phyloP scores from a whole-genome alignment of 306 rosid genomes.

The Sesbania bispinosa region DNA sequence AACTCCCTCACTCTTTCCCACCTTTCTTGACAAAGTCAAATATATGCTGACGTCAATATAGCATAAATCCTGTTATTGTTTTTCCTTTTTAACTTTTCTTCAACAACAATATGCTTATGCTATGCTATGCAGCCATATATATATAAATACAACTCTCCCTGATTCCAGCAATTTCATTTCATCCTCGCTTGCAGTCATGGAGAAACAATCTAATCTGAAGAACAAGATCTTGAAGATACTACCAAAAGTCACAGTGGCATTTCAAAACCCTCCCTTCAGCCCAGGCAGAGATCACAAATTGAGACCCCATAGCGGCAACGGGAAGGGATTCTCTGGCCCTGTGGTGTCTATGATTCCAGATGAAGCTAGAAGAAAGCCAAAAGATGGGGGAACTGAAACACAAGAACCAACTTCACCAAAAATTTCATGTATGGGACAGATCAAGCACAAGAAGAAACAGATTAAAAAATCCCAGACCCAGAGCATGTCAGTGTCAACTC shows the following conservation, averaged over 20 bases:
- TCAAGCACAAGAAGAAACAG: conserved; percentile 75
- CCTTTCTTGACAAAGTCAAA: conserved; percentile 46
- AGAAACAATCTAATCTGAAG: conserved; percentile 40
- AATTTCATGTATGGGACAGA: conserved; percentile 93
- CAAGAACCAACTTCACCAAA: conserved; percentile 87
- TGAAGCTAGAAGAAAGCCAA: conserved; percentile 54
- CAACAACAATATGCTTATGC: neutral
- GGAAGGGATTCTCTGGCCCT: conserved; percentile 53
- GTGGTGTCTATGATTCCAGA: conserved; percentile 41
- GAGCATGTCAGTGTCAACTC: conserved; percentile 1
- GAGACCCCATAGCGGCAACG: conserved; percentile 12
- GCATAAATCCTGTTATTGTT: no score
- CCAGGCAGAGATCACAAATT: conserved; percentile 54
- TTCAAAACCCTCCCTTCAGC: conserved; percentile 67
- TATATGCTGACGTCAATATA: neutral
- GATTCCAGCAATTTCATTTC: neutral
- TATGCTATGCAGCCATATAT: neutral
- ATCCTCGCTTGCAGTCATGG: neutral
- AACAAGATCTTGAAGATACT: conserved; percentile 57
- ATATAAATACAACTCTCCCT: neutral
- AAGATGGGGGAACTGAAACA: conserved; percentile 31
- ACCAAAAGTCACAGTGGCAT: conserved; percentile 57
- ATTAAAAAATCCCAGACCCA: conserved; percentile 29
- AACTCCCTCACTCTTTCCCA: neutral
- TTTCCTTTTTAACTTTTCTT: neutral